phyloP scores from a whole-genome alignment of 768 basidiomycete genomes.

The Lactifluus subvellereus region DNA sequence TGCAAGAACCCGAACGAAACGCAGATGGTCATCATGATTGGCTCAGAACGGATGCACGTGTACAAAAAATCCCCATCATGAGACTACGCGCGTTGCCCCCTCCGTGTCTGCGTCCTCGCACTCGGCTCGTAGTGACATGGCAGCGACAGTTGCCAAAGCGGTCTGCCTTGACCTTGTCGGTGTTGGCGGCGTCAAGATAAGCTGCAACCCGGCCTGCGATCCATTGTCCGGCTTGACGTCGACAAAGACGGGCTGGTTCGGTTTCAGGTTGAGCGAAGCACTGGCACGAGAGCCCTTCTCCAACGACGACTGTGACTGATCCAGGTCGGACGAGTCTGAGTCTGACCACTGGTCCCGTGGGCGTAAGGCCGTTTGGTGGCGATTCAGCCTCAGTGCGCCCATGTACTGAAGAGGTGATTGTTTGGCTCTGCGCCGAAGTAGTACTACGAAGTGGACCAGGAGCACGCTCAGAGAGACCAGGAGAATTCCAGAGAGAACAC shows the following conservation, averaged over 20 bases:
- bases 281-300: conserved; percentile 1
- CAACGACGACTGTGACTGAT: not conserved
- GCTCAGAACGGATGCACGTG: not conserved
- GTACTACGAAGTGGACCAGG: conserved; percentile 3
- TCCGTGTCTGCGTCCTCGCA: too few species aligned
- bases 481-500: conserved; percentile 7
- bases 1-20: too few species aligned
- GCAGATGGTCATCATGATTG: not conserved
- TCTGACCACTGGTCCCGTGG: not conserved
- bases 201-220: conserved; percentile 9
- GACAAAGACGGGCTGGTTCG: conserved; percentile 20
- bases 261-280: conserved; percentile 15
- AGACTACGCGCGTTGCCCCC: too few species aligned
- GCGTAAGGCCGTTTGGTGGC: not conserved
- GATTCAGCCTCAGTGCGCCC: not conserved
- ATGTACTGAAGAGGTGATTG: not conserved
- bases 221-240: conserved; percentile 13
- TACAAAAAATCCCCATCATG: not conserved
- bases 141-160: too few species aligned
- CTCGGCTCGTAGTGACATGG: too few species aligned
- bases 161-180: not conserved
- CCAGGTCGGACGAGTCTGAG: not conserved
- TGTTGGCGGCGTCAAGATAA: conserved; percentile 22
- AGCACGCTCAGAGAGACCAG: not conserved
- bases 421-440: conserved; percentile 11